These are phyloP conservation scores for Salix udensis DNA, from an alignment of 345 rosid species.

Conservation along the genomic window DNA sequence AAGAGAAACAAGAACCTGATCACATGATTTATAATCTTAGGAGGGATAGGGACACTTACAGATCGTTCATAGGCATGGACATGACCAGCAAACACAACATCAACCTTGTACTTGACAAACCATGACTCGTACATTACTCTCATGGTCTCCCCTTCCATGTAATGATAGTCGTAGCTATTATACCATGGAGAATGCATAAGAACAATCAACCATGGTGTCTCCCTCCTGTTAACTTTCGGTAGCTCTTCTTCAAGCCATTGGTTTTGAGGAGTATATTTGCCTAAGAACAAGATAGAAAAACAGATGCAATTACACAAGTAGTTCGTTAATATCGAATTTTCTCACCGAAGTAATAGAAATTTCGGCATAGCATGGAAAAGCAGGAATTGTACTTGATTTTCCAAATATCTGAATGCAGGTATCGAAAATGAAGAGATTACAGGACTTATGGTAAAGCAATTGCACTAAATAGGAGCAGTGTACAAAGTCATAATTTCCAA, in stretches of 20 bases:
- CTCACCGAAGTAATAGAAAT: background rate
- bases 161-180: slow-evolving; percentile 89
- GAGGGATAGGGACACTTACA: slow-evolving; percentile 41
- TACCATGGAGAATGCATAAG: slow-evolving; percentile 82
- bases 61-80: slow-evolving; percentile 95
- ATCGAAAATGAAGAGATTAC: background rate
- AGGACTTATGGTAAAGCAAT: background rate
- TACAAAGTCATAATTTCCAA: background rate
- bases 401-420: background rate
- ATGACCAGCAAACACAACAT: slow-evolving; percentile 83
- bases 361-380: background rate
- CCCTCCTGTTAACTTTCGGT: slow-evolving; percentile 71
- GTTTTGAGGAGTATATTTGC: slow-evolving; percentile 80
- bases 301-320: background rate
- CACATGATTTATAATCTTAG: background rate
- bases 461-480: background rate
- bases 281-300: slow-evolving; percentile 27
- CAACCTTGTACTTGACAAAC: slow-evolving; percentile 76
- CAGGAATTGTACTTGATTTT: background rate
- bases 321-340: background rate
- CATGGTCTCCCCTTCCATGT: slow-evolving; percentile 96
- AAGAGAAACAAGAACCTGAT: background rate
- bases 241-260: slow-evolving; percentile 67
- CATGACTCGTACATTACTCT: slow-evolving; percentile 83
- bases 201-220: slow-evolving; percentile 93